Evolutionary conservation across 2,329 filamentous ascomycete genomes (phyloP), one percentile per base, ranked within the genome.

Genomic region (Colletotrichum higginsianum): DNA sequence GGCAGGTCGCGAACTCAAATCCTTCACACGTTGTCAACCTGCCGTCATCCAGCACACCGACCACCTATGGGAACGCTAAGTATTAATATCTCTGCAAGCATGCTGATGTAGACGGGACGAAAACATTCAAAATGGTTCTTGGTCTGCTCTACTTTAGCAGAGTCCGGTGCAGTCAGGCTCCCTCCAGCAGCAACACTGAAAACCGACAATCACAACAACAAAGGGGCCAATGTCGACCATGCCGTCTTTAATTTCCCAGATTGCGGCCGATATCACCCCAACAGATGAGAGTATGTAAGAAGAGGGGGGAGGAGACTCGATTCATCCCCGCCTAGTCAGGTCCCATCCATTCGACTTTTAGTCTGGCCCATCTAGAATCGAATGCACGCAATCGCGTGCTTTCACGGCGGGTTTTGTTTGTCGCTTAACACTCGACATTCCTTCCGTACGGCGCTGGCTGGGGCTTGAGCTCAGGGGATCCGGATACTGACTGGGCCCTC

Each of bases 381-480:
- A 49, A 42, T 52, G 66, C 52, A 46, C 52, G 58, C 65, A 63
- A 67, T 71, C 58, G 68, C 68, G 64, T 71, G 68, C 68, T 71
- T 57, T 38, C 53, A 21, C 40, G n/a, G 64, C 65, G 58, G 68
- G 58, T 21, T 65, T 58, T 52, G 18, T 58, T 66, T 49, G 63
- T 68, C 58, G 38, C 23, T 38, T 35, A 9, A n/a, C 30, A 38
- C 30, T 30, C 44, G 53, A 35, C 15, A 66, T 42, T 35, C 23
- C 35, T 35, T 35, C 35, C 6, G 11, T 62, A 18, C 30, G 42
- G n/a, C 60, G 18, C 58, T 38, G 30, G 6, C 35, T 38, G 35
- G 35, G 35, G 35, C 35, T 38, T 11, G 35, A 38, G 35, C 8
- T 9, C 42, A 35, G 42, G 18, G 8, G 0, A 26, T 26, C 16